Percentiles rank a stretch among this genome's conserved stretches.
Conservation (phyloP, 257 asterid genomes). For the Solanum chmielewskii region DNA sequence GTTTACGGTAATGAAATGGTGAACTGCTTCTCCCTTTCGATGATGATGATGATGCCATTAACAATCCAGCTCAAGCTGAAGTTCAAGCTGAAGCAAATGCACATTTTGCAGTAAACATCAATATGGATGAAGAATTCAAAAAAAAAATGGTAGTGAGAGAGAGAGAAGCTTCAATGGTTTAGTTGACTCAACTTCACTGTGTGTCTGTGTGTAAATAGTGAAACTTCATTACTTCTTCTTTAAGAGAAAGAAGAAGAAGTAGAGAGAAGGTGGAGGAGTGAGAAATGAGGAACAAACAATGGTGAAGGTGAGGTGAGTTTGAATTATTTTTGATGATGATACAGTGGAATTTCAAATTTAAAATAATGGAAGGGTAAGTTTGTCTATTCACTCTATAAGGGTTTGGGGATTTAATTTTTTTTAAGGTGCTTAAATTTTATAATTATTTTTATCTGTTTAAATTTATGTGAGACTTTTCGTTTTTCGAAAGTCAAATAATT, state of each 20-base stretch:
- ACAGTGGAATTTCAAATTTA: slow-evolving; percentile 13
- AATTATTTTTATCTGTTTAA: no score
- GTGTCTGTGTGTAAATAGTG: neutral
- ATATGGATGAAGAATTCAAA: slow-evolving; percentile 24
- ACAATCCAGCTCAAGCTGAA: slow-evolving; percentile 52
- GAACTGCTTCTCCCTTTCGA: slow-evolving; percentile 87
- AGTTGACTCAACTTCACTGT: neutral
- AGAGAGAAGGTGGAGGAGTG: slow-evolving; percentile 8
- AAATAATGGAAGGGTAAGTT: neutral
- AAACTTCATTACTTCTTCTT: slow-evolving; percentile 38
- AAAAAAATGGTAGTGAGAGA: neutral
- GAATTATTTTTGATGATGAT: slow-evolving; percentile 3
- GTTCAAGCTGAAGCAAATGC: slow-evolving; percentile 23
- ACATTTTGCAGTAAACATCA: neutral
- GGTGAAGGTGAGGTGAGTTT: neutral
- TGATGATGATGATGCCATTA: slow-evolving; percentile 90
- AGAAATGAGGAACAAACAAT: slow-evolving; percentile 16
- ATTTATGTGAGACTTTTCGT: no score
- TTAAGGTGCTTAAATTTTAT: neutral
- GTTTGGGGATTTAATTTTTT: neutral
- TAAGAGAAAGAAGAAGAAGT: slow-evolving; percentile 32
- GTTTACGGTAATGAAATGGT: slow-evolving; percentile 53
- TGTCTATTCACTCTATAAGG: neutral
- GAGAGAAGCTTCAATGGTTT: neutral
- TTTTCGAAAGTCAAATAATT: no score